Evolutionary conservation across 805 yeast species (phyloP).

Genomic region (Kurtzmaniella fragi): DNA sequence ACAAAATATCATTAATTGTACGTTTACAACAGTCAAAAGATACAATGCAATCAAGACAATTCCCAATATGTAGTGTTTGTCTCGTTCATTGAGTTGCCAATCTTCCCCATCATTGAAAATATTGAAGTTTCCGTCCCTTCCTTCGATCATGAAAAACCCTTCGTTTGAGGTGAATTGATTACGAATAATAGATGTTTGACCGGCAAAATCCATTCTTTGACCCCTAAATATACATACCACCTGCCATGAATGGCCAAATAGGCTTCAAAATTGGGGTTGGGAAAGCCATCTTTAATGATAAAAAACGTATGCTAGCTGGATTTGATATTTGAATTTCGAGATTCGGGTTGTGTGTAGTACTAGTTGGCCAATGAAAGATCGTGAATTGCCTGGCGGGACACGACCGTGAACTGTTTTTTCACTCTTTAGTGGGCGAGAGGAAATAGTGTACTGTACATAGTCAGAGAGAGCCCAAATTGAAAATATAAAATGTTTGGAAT

Average conservation of each 20-base stretch:
- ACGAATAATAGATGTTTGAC: not conserved
- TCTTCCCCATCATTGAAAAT: not conserved
- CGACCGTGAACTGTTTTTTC: not conserved
- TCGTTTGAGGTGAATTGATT: not conserved
- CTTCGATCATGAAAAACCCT: not conserved
- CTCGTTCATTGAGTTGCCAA: not conserved
- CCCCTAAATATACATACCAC: constrained; percentile 49
- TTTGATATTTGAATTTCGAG: not conserved
- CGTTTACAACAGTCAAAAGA: no score
- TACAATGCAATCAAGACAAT: no score
- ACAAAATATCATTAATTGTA: no score
- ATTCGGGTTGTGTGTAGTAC: not conserved
- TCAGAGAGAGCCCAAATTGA: no score
- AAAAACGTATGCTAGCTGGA: not conserved
- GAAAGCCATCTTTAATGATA: constrained; percentile 25
- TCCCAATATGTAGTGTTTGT: no score
- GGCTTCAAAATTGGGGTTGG: constrained; percentile 57
- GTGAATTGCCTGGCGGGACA: not conserved
- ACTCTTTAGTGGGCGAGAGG: not conserved
- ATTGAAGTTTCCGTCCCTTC: not conserved
- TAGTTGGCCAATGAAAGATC: not conserved
- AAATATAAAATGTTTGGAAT: no score
- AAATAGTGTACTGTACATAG: no score
- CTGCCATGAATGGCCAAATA: constrained; percentile 86
- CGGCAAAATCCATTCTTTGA: not conserved